phyloP scores from a whole-genome alignment of 179 eudicot genomes.

The Camellia oleifera region DNA sequence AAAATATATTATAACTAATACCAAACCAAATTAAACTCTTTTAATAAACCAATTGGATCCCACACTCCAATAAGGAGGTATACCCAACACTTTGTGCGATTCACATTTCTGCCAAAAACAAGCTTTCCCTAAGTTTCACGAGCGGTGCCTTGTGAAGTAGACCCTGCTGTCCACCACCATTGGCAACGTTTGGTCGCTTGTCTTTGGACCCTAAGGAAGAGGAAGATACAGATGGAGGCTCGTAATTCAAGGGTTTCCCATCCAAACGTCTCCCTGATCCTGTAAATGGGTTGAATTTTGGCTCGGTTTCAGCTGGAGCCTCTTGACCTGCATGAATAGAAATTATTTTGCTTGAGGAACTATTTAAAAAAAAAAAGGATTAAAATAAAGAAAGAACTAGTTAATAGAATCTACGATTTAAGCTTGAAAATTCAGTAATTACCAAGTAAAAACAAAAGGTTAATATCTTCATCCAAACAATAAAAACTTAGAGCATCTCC shows the following conservation, averaged over 20 bases:
- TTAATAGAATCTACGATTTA: neutral
- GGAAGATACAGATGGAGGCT: no score
- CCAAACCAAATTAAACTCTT: no score
- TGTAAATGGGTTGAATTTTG: no score
- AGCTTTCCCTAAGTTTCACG: conserved; percentile 85
- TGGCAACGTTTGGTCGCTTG: conserved; percentile 16
- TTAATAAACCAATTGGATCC: no score
- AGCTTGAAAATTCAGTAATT: neutral
- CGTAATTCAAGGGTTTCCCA: no score
- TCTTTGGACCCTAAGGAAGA: no score
- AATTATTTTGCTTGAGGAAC: no score
- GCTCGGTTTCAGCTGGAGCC: no score
- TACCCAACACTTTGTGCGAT: conserved; percentile 25
- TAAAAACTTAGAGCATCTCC: neutral
- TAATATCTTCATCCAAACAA: neutral
- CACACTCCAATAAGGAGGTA: no score
- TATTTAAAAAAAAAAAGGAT: neutral
- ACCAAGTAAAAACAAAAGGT: neutral
- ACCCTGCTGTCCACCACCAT: conserved; percentile 35
- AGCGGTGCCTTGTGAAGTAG: conserved; percentile 62
- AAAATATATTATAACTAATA: no score
- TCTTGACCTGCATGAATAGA: no score
- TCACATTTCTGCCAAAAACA: conserved; percentile 71
- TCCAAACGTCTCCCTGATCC: no score
- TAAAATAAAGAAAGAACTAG: neutral